Conservation (phyloP, 768 basidiomycete species). For the Cystofilobasidium capitatum region DNA sequence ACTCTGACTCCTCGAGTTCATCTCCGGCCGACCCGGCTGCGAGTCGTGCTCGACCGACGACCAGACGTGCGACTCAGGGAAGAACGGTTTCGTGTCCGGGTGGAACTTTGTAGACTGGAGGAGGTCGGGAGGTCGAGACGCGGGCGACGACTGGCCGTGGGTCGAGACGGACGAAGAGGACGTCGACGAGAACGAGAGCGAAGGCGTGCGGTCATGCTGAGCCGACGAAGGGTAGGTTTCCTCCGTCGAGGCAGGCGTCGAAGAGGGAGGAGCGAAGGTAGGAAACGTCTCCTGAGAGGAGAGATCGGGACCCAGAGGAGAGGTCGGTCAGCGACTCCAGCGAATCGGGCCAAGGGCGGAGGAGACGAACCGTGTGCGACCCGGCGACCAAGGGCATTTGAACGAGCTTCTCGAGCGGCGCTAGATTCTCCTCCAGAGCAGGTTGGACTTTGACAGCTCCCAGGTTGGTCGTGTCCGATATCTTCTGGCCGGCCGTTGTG, state of each 20-base stretch:
- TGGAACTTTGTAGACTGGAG: no score
- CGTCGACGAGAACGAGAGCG: not conserved
- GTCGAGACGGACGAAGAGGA: not conserved
- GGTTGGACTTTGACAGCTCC: not conserved
- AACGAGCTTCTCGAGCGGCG: not conserved
- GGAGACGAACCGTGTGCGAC: no score
- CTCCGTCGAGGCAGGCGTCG: not conserved
- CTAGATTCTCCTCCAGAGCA: constrained; percentile 1
- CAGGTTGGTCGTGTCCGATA: no score
- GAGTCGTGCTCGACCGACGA: no score
- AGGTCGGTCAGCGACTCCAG: not conserved
- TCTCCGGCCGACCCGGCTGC: no score
- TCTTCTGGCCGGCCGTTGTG: not conserved
- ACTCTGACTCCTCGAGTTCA: no score
- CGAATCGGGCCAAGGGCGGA: no score
- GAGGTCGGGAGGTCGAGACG: not conserved
- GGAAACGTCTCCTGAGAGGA: not conserved
- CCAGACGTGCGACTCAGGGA: no score
- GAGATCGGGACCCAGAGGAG: not conserved
- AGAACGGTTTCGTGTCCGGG: no score
- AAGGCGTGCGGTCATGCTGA: not conserved
- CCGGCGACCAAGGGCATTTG: not conserved
- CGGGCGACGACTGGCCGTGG: not conserved
- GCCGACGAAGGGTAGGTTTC: not conserved
- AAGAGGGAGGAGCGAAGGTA: no score